phyloP scores from a whole-genome alignment of 2,329 filamentous ascomycete species.

The Aspergillus pseudoglaucus region DNA sequence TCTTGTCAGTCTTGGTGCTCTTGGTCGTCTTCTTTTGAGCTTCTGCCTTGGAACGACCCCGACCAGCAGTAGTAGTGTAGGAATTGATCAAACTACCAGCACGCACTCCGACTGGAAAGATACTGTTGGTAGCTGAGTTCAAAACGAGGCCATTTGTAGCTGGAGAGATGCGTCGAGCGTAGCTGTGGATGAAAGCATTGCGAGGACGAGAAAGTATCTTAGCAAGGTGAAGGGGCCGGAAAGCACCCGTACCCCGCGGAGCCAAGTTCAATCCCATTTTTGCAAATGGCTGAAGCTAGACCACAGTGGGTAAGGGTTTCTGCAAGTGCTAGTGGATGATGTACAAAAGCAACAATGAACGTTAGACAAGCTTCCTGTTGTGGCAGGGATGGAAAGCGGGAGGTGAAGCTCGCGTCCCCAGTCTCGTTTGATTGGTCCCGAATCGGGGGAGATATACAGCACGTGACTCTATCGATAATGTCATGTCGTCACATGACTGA shows the following conservation, averaged over 20 bases:
- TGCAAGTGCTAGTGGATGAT: not conserved
- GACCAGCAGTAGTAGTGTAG: constrained; percentile 27
- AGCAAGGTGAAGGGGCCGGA: constrained; percentile 23
- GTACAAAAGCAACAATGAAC: not conserved
- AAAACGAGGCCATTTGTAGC: constrained; percentile 10
- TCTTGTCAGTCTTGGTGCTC: not conserved
- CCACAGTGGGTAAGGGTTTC: not conserved
- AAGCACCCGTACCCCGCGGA: constrained; percentile 23
- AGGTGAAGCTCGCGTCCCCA: constrained; percentile 17
- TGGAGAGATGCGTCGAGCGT: constrained; percentile 22
- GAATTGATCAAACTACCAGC: constrained; percentile 17
- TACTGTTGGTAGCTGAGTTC: constrained; percentile 7
- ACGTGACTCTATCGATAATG: constrained; percentile 10
- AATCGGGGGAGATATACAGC: constrained; percentile 10
- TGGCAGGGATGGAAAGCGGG: constrained; percentile 18
- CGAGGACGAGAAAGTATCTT: constrained; percentile 20
- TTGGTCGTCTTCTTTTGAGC: constrained; percentile 11
- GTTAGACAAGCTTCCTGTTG: not conserved
- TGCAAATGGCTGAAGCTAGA: constrained; percentile 1
- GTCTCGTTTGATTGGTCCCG: constrained; percentile 20
- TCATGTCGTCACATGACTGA: constrained; percentile 13
- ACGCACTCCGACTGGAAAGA: constrained; percentile 10
- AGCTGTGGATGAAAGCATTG: constrained; percentile 19
- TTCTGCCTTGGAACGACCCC: constrained; percentile 24
- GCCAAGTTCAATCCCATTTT: constrained; percentile 28